phyloP scores from a whole-genome alignment of 257 asterid species.

The Fraxinus quadrangulata region DNA sequence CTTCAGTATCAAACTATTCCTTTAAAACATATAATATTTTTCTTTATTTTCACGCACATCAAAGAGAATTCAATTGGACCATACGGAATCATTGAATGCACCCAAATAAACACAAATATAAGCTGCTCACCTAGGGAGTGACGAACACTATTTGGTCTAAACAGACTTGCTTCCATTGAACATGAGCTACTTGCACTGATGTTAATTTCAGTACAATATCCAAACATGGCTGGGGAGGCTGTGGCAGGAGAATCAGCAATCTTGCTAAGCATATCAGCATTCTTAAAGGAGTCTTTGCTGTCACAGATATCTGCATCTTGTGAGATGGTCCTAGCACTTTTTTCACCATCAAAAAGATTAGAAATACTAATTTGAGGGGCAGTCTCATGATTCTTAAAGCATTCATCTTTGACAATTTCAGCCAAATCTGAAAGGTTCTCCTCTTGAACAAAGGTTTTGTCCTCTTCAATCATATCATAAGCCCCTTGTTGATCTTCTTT shows the following conservation, averaged over 20 bases:
- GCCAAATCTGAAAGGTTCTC: constrained; percentile 20
- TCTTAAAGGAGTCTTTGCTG: constrained; percentile 7
- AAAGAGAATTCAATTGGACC: neutral
- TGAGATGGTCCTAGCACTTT: constrained; percentile 18
- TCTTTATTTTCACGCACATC: neutral
- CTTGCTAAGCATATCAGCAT: neutral
- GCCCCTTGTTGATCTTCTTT: constrained; percentile 14
- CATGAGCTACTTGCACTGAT: constrained; percentile 22
- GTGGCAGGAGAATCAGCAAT: constrained; percentile 20
- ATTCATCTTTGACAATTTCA: constrained; percentile 27
- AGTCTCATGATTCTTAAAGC: constrained; percentile 12
- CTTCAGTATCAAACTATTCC: neutral
- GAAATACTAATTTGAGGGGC: constrained; percentile 8
- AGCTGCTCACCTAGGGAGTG: constrained; percentile 29
- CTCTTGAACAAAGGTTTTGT: constrained; percentile 14
- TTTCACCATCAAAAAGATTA: constrained; percentile 26
- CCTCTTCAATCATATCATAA: constrained; percentile 20
- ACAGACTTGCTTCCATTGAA: constrained; percentile 27
- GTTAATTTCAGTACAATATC: neutral
- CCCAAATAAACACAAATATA: constrained; percentile 4
- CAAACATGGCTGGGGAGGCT: constrained; percentile 14
- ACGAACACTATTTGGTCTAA: constrained; percentile 11
- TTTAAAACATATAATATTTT: neutral
- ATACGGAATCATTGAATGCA: neutral
- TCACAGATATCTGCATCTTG: constrained; percentile 23